These are phyloP conservation scores for Scedosporium dehoogii DNA, from an alignment of 2,329 filamentous ascomycete species.

Conservation along the genomic window DNA sequence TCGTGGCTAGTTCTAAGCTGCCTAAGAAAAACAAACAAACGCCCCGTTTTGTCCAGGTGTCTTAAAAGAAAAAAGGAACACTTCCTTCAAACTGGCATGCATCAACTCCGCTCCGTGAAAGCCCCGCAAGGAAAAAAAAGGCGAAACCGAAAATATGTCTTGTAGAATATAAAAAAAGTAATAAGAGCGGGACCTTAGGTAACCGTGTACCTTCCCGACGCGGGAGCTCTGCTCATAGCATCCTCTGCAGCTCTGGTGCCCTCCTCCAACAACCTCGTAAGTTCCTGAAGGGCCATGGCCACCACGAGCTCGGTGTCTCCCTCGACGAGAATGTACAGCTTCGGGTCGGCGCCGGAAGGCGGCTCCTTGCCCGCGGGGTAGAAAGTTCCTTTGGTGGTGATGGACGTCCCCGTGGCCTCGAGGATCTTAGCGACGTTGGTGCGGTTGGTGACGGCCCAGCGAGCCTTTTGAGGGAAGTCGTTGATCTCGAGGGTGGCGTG, in stretches of 20 bases:
- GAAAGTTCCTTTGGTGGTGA: slow-evolving; percentile 93
- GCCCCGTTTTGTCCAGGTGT: too few species aligned
- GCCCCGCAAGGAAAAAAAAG: background rate
- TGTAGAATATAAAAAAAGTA: background rate
- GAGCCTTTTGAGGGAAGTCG: slow-evolving; percentile 95
- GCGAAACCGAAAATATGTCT: background rate
- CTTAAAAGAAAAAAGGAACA: too few species aligned
- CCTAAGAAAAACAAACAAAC: too few species aligned
- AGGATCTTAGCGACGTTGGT: slow-evolving; percentile 98
- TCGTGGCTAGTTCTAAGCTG: background rate
- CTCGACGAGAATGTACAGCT: slow-evolving; percentile 95
- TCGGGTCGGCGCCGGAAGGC: slow-evolving; percentile 65
- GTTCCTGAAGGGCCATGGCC: slow-evolving; percentile 78
- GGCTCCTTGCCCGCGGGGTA: slow-evolving; percentile 78
- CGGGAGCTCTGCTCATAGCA: slow-evolving; percentile 69
- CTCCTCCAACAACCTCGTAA: slow-evolving; percentile 80
- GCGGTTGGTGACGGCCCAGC: slow-evolving; percentile 96
- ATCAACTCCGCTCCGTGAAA: background rate
- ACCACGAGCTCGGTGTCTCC: slow-evolving; percentile 93
- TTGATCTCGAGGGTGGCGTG: slow-evolving; percentile 98
- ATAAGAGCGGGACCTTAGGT: slow-evolving; percentile 25
- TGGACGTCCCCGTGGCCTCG: slow-evolving; percentile 87
- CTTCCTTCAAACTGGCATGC: too few species aligned
- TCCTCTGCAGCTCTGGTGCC: slow-evolving; percentile 84
- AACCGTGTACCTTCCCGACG: slow-evolving; percentile 78